A percentile compares a stretch with the other conserved stretches of the same genome.
Conservation (phyloP, 306 rosid genomes). For the Mimosa bimucronata region DNA sequence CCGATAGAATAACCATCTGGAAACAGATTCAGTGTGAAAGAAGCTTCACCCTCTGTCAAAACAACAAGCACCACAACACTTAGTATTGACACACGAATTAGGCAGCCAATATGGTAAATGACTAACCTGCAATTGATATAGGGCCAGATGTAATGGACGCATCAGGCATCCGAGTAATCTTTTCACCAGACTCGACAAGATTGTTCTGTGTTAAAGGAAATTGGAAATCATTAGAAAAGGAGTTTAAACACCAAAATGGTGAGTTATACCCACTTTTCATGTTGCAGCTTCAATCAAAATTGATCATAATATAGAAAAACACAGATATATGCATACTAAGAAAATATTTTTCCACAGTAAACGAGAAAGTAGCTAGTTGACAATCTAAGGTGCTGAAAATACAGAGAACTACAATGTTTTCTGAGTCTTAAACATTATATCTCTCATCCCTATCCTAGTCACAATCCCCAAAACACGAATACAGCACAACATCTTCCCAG, state of each 20-base stretch:
- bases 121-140: conserved; percentile 52
- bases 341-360: not conserved
- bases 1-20: conserved; percentile 89
- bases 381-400: not conserved
- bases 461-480: not conserved
- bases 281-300: conserved; percentile 28
- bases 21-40: conserved; percentile 80
- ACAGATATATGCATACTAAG: conserved; percentile 12
- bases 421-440: not conserved
- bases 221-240: conserved; percentile 32
- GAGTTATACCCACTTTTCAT: not conserved
- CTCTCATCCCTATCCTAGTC: conserved; percentile 1
- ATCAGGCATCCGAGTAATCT: conserved; percentile 42
- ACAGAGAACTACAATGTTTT: not conserved
- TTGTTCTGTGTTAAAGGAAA: conserved; percentile 49
- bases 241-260: conserved; percentile 26
- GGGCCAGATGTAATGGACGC: conserved; percentile 49
- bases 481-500: not conserved
- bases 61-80: conserved; percentile 35
- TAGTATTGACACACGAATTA: conserved; percentile 32
- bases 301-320: conserved; percentile 6
- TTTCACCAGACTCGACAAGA: conserved; percentile 50
- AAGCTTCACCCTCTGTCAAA: conserved; percentile 74
- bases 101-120: conserved; percentile 14
- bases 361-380: conserved; percentile 18